phyloP scores from a whole-genome alignment of 495 filamentous ascomycete species.

The Hypoxylon perforatum region DNA sequence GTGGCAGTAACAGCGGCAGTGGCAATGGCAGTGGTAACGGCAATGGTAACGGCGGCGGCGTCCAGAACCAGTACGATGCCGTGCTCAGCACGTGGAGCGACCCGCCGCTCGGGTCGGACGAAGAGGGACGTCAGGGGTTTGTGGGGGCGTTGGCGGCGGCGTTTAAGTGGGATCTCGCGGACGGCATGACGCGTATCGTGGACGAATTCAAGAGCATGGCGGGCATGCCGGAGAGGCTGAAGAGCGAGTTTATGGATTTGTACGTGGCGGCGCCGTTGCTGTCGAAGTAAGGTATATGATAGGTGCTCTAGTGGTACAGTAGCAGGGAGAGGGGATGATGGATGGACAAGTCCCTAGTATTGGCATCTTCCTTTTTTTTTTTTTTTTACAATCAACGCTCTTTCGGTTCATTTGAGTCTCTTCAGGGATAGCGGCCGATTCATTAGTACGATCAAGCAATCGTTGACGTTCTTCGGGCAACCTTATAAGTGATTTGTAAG shows the following conservation, averaged over 20 bases:
- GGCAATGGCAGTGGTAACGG: not conserved
- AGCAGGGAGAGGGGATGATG: not conserved
- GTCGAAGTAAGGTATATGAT: constrained; percentile 8
- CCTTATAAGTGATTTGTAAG: not conserved
- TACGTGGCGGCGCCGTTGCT: constrained; percentile 29
- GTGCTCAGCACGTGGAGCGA: not conserved
- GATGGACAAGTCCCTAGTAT: not conserved
- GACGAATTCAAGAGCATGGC: constrained; percentile 11
- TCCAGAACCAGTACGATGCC: constrained; percentile 1
- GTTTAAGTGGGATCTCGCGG: constrained; percentile 4
- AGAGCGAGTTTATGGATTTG: constrained; percentile 13
- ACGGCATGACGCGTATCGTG: not conserved
- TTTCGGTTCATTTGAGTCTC: not conserved
- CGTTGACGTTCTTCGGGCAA: not conserved
- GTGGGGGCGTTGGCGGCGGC: not conserved
- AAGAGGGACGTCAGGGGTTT: constrained; percentile 1
- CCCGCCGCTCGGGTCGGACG: not conserved
- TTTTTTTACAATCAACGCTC: not conserved
- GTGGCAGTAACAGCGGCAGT: not conserved
- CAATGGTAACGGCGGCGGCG: not conserved
- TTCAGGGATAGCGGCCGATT: not conserved
- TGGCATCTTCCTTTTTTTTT: not conserved
- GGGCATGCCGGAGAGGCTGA: constrained; percentile 19
- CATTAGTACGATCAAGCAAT: not conserved
- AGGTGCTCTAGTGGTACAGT: not conserved